Conservation (phyloP, 2,329 filamentous ascomycete genomes). For the Alternaria sp. region DNA sequence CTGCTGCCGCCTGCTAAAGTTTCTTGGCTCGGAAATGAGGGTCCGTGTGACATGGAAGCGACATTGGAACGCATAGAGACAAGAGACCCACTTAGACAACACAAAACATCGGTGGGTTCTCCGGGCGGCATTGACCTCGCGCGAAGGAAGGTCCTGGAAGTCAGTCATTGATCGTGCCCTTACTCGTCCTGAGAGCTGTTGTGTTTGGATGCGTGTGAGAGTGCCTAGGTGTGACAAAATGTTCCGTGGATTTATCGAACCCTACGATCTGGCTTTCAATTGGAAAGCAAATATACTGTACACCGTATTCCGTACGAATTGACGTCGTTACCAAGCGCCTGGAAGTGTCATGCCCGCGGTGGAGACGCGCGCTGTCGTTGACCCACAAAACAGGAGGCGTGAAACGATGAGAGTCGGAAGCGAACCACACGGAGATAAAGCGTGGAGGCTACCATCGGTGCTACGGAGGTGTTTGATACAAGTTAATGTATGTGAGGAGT, state of each 20-base stretch:
- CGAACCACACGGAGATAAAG: slow-evolving; percentile 2
- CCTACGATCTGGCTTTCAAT: background rate
- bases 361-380: slow-evolving; percentile 12
- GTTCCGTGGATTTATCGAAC: background rate
- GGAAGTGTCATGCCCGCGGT: slow-evolving; percentile 1
- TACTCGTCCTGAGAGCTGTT: background rate
- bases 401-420: slow-evolving; percentile 15
- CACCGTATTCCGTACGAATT: background rate
- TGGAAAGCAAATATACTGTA: background rate
- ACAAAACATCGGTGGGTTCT: slow-evolving; percentile 4
- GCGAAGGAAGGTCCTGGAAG: background rate
- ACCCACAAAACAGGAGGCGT: slow-evolving; percentile 3
- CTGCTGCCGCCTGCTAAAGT: background rate
- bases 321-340: slow-evolving; percentile 1
- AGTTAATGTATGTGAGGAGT: background rate
- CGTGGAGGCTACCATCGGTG: background rate
- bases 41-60: slow-evolving; percentile 4
- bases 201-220: background rate
- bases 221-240: background rate
- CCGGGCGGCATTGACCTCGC: background rate
- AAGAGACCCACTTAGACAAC: background rate
- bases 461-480: background rate
- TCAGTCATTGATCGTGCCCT: background rate
- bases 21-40: background rate
- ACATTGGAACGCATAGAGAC: background rate